Evolutionary conservation across 2,329 filamentous ascomycete species (phyloP).

Genomic region (Malbranchea zuffiana): DNA sequence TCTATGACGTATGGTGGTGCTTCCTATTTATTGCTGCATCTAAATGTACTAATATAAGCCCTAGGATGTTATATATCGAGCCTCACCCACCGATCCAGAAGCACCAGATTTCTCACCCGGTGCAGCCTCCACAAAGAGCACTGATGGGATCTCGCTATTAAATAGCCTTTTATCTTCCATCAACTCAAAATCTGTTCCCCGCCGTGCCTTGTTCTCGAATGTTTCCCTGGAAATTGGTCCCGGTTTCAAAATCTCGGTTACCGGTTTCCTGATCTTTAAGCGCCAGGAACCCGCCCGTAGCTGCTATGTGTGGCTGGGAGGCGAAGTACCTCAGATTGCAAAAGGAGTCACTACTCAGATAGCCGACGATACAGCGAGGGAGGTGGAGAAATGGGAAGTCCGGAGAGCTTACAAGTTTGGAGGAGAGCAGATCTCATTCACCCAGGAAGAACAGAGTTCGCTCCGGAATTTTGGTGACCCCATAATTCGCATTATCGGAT

Average conservation of each 20-base stretch:
- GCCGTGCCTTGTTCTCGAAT: conserved; percentile 74
- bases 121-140: conserved; percentile 35
- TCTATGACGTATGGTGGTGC: conserved; percentile 65
- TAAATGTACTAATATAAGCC: conserved; percentile 16
- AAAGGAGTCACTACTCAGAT: conserved; percentile 61
- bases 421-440: conserved; percentile 78
- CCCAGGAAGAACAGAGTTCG: conserved; percentile 66
- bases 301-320: conserved; percentile 78
- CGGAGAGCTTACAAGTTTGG: conserved; percentile 95
- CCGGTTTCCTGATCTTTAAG: conserved; percentile 83
- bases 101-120: conserved; percentile 47
- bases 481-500: conserved; percentile 79
- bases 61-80: conserved; percentile 82
- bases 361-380: conserved; percentile 64
- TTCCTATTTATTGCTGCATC: not conserved
- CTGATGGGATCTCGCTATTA: conserved; percentile 67
- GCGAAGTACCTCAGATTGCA: conserved; percentile 74
- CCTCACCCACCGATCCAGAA: conserved; percentile 58
- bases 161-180: conserved; percentile 75
- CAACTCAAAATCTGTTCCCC: conserved; percentile 78
- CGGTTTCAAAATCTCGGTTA: conserved; percentile 74
- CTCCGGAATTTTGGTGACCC: conserved; percentile 73
- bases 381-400: conserved; percentile 69
- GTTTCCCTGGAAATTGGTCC: conserved; percentile 82
- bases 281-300: conserved; percentile 69